A percentile compares a stretch with the other conserved stretches of the same genome.
Conservation (phyloP, 23 red algal species). For the Pyropia yezoensis region DNA sequence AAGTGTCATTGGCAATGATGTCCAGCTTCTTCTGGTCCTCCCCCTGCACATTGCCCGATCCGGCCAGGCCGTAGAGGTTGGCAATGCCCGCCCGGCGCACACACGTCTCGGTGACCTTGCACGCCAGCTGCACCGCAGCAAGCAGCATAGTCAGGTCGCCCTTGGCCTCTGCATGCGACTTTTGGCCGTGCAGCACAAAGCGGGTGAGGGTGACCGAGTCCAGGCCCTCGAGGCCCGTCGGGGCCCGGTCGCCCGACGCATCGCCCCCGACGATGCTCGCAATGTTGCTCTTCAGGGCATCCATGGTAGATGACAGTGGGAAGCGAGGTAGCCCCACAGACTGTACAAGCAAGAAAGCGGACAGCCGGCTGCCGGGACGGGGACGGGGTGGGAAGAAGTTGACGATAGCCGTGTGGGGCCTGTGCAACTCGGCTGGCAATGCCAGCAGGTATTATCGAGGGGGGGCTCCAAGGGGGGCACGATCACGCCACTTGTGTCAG, state of each 20-base stretch:
- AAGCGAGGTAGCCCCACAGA: too few species aligned
- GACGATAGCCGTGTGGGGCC: too few species aligned
- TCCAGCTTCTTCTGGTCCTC: slow-evolving; percentile 99
- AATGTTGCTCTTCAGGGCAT: slow-evolving; percentile 3
- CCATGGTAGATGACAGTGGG: slow-evolving; percentile 1
- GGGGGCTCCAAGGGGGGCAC: too few species aligned
- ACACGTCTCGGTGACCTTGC: slow-evolving; percentile 91
- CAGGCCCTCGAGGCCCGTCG: slow-evolving; percentile 76
- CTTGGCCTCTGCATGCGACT: slow-evolving; percentile 56
- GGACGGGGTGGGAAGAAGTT: too few species aligned
- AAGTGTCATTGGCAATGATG: slow-evolving; percentile 93
- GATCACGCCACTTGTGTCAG: too few species aligned
- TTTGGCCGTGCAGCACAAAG: slow-evolving; percentile 88
- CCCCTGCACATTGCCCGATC: slow-evolving; percentile 88
- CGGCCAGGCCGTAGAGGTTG: slow-evolving; percentile 85
- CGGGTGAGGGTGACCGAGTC: slow-evolving; percentile 92
- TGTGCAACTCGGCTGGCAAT: too few species aligned
- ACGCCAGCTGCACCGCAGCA: slow-evolving; percentile 84
- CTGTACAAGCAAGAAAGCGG: too few species aligned
- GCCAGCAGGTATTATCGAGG: too few species aligned
- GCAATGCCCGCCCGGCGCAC: slow-evolving; percentile 95
- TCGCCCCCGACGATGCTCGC: slow-evolving; percentile 5
- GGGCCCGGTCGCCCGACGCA: slow-evolving; percentile 31
- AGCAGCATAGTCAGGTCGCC: slow-evolving; percentile 87
- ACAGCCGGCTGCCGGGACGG: too few species aligned